Conservation (phyloP, 2,329 filamentous ascomycete species). For the Microcyclosporella mali region DNA sequence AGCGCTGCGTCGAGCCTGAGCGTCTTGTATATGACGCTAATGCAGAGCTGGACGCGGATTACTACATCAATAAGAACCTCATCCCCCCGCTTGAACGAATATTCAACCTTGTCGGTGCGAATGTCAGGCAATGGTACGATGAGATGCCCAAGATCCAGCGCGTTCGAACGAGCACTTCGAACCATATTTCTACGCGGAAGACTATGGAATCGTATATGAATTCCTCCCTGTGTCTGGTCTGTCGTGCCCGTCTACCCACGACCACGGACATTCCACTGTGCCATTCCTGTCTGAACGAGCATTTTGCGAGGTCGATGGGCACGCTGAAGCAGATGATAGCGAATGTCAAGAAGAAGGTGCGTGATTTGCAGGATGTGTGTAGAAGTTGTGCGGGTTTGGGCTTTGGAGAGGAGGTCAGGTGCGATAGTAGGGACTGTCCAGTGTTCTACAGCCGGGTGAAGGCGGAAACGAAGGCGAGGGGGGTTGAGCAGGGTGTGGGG, state of each 20-base stretch:
- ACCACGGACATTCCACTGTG: slow-evolving; percentile 48
- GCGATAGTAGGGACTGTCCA: slow-evolving; percentile 86
- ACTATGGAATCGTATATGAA: slow-evolving; percentile 95
- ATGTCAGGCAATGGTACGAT: slow-evolving; percentile 85
- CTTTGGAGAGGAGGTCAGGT: slow-evolving; percentile 70
- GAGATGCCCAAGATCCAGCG: slow-evolving; percentile 91
- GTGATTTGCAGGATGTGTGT: slow-evolving; percentile 66
- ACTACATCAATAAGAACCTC: slow-evolving; percentile 93
- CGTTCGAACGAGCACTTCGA: slow-evolving; percentile 53
- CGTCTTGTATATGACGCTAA: slow-evolving; percentile 70
- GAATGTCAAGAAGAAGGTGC: slow-evolving; percentile 56
- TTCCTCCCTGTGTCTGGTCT: slow-evolving; percentile 71
- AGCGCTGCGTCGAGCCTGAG: slow-evolving; percentile 85
- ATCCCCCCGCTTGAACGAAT: slow-evolving; percentile 94
- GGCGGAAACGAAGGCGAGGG: slow-evolving; percentile 46
- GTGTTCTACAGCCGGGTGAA: slow-evolving; percentile 78
- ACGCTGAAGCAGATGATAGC: slow-evolving; percentile 58
- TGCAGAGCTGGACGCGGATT: slow-evolving; percentile 81
- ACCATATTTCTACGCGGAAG: slow-evolving; percentile 25
- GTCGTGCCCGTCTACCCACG: slow-evolving; percentile 53
- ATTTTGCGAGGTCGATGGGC: slow-evolving; percentile 56
- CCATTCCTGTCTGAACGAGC: slow-evolving; percentile 45
- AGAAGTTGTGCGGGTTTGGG: slow-evolving; percentile 70
- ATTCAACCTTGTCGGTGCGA: slow-evolving; percentile 91
- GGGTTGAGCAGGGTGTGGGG: slow-evolving; percentile 35